Percentiles rank a stretch among this genome's conserved stretches.
Evolutionary conservation across 768 basidiomycete genomes (phyloP).

Genomic region (Lentinula lateritia): DNA sequence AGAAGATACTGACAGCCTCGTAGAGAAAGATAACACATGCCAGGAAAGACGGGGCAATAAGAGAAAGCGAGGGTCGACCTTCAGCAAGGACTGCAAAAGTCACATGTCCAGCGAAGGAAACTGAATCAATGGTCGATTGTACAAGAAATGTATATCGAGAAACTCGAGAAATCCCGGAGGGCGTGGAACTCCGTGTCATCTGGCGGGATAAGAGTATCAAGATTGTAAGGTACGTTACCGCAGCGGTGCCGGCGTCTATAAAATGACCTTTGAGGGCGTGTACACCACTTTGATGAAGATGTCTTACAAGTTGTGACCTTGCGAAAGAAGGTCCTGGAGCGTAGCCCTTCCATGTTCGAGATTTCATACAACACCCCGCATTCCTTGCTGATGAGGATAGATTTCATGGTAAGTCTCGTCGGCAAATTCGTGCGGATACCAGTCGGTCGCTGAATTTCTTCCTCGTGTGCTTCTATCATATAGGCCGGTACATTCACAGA

Average conservation of each 20-base stretch:
- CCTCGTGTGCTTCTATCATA: constrained; percentile 66
- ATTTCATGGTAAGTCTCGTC: constrained; percentile 55
- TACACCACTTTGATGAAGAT: background rate
- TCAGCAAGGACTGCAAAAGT: constrained; percentile 85
- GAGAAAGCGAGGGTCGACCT: constrained; percentile 72
- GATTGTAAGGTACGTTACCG: constrained; percentile 59
- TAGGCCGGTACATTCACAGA: constrained; percentile 44
- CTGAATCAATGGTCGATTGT: constrained; percentile 75
- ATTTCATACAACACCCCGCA: constrained; percentile 75
- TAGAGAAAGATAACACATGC: constrained; percentile 76
- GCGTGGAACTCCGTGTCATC: constrained; percentile 68
- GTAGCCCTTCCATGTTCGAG: constrained; percentile 60
- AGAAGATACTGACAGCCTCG: constrained; percentile 58
- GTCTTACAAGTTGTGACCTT: constrained; percentile 63
- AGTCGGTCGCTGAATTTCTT: constrained; percentile 69
- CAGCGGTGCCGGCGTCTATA: constrained; percentile 69
- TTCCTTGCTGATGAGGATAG: constrained; percentile 68
- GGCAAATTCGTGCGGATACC: constrained; percentile 56
- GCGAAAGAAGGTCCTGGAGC: constrained; percentile 63
- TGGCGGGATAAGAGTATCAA: constrained; percentile 70
- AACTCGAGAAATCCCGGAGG: constrained; percentile 70
- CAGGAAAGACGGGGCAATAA: constrained; percentile 81
- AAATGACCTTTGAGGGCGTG: background rate
- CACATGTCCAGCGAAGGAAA: constrained; percentile 84
- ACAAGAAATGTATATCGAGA: constrained; percentile 81